Evolutionary conservation across 2,329 filamentous ascomycete species (phyloP).

Genomic region (Epichloe uncinata): DNA sequence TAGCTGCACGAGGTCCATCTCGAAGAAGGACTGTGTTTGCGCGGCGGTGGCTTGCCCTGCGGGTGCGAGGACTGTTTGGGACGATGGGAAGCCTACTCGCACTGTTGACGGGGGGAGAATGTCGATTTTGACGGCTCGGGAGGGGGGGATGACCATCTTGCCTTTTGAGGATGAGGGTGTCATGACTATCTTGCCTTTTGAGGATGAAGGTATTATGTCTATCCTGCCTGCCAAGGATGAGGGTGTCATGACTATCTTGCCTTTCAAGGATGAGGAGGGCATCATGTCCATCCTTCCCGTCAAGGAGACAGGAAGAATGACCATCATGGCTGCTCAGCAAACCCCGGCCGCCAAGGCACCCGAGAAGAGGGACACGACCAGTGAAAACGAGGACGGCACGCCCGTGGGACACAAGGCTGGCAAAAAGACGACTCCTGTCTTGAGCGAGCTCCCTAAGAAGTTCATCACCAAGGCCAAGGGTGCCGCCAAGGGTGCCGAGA

Average conservation of each 20-base stretch:
- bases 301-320: not conserved
- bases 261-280: not conserved
- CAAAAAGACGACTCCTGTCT: not conserved
- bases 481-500: not conserved
- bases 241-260: no score
- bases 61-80: conserved; percentile 9
- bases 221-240: no score
- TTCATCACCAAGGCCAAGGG: not conserved
- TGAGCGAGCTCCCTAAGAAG: not conserved
- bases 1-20: conserved; percentile 11
- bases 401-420: not conserved
- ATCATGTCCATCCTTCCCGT: not conserved
- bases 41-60: conserved; percentile 13
- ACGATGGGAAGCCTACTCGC: not conserved
- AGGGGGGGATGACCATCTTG: not conserved
- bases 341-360: not conserved
- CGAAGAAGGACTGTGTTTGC: conserved; percentile 15
- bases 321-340: not conserved
- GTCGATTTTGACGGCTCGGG: no score
- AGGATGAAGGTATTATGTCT: no score
- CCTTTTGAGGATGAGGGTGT: no score
- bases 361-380: not conserved
- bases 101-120: not conserved
- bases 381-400: not conserved
- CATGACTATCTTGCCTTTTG: no score